Conservation (phyloP, 192 early-diverging fungal species). For the Rhizoclosmatium sp. region DNA sequence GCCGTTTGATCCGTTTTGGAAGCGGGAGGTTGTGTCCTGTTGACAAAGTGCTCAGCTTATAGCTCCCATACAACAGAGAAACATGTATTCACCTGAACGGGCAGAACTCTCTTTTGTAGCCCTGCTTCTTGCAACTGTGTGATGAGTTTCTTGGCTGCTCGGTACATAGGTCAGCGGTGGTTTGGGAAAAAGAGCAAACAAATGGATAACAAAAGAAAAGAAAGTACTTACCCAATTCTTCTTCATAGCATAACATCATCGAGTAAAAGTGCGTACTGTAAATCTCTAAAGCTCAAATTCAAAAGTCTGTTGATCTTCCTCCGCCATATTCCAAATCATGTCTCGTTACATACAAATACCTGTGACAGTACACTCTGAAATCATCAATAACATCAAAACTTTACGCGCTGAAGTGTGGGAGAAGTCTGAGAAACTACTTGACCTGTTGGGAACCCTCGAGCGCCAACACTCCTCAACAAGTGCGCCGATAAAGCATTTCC, state of each 20-base stretch:
- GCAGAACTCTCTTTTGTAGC: conserved; percentile 47
- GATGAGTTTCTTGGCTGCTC: conserved; percentile 40
- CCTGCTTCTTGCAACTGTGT: conserved; percentile 47
- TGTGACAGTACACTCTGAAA: too few relatives aligned
- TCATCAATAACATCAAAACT: neutral
- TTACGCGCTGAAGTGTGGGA: neutral
- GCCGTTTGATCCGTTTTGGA: conserved; percentile 36
- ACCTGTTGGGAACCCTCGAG: neutral
- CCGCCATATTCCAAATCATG: too few relatives aligned
- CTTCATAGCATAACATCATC: too few relatives aligned
- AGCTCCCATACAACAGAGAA: too few relatives aligned
- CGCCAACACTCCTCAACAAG: neutral
- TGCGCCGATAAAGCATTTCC: neutral
- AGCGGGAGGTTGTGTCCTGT: conserved; percentile 39
- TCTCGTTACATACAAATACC: too few relatives aligned
- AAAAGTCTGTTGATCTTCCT: too few relatives aligned
- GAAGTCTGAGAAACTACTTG: neutral
- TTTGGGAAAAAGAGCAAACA: conserved; percentile 3
- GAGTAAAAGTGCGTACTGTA: too few relatives aligned
- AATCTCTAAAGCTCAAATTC: too few relatives aligned
- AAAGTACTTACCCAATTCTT: too few relatives aligned
- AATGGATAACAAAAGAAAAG: neutral
- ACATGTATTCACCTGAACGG: conserved; percentile 37
- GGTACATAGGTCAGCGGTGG: neutral
- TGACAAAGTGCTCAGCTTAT: neutral